Evolutionary conservation across 805 yeast species (phyloP).

Genomic region (Metschnikowia shivogae): DNA sequence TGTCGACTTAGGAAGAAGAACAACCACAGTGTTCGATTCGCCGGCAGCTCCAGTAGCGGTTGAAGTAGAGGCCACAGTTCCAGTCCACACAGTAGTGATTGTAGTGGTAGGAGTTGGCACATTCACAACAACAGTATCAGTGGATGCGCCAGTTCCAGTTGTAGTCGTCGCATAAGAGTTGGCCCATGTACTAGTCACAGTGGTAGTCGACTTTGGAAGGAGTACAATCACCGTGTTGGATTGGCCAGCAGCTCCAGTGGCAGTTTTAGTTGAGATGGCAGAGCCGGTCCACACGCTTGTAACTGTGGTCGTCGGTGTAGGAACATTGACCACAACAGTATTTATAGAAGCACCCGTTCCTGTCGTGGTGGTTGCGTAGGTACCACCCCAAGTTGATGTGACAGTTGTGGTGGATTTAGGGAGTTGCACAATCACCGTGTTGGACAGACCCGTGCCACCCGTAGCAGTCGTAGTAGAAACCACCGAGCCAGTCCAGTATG

Average conservation of each 20-base stretch:
- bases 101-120: constrained; percentile 10
- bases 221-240: constrained; percentile 14
- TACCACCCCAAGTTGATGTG: constrained; percentile 10
- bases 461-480: constrained; percentile 16
- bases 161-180: constrained; percentile 1
- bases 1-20: constrained; percentile 18
- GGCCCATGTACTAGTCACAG: constrained; percentile 5
- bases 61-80: not conserved
- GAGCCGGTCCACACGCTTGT: constrained; percentile 10
- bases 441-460: constrained; percentile 7
- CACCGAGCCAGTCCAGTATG: constrained; percentile 11
- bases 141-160: constrained; percentile 1
- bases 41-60: constrained; percentile 6
- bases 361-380: constrained; percentile 5
- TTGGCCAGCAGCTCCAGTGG: constrained; percentile 6
- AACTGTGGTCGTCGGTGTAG: constrained; percentile 8
- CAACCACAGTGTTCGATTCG: constrained; percentile 5
- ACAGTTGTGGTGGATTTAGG: constrained; percentile 10
- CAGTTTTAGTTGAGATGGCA: constrained; percentile 1
- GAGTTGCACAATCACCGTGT: constrained; percentile 11
- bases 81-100: constrained; percentile 7
- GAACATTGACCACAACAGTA: constrained; percentile 9
- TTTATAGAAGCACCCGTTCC: constrained; percentile 4
- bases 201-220: constrained; percentile 5
- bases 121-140: constrained; percentile 6